A percentile compares a stretch with the other conserved stretches of the same genome.
Conservation (phyloP, 441 rosid species). For the Corymbia citriodora region DNA sequence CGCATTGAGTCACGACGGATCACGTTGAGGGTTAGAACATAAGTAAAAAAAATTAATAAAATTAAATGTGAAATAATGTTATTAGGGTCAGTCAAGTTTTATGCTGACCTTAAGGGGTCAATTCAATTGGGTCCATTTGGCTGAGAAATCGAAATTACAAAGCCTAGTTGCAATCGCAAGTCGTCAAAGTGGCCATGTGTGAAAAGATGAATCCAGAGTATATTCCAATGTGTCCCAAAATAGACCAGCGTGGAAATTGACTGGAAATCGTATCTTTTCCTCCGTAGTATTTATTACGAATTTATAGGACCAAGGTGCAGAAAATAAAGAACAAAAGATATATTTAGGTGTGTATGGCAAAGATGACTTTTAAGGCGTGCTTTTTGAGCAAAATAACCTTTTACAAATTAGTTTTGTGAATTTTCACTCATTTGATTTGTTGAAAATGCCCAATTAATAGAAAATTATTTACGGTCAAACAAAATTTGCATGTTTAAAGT, state of each 20-base stretch:
- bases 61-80: background rate
- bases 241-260: background rate
- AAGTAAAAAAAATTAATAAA: background rate
- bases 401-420: rapidly evolving
- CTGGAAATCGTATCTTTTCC: background rate
- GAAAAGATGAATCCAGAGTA: background rate
- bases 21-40: background rate
- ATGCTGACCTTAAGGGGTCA: background rate
- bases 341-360: background rate
- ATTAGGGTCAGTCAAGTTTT: background rate
- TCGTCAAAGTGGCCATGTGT: background rate
- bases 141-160: background rate
- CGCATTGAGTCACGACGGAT: background rate
- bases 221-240: background rate
- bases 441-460: too few species aligned
- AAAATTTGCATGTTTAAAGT: too few species aligned
- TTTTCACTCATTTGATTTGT: too few species aligned
- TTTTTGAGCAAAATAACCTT: too few species aligned
- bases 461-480: too few species aligned
- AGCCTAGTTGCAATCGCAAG: background rate
- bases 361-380: background rate
- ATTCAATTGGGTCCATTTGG: background rate
- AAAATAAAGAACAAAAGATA: background rate
- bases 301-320: background rate
- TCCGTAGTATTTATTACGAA: background rate